phyloP scores from a whole-genome alignment of 306 rosid species.

The apple (Malus domestica) region DNA sequence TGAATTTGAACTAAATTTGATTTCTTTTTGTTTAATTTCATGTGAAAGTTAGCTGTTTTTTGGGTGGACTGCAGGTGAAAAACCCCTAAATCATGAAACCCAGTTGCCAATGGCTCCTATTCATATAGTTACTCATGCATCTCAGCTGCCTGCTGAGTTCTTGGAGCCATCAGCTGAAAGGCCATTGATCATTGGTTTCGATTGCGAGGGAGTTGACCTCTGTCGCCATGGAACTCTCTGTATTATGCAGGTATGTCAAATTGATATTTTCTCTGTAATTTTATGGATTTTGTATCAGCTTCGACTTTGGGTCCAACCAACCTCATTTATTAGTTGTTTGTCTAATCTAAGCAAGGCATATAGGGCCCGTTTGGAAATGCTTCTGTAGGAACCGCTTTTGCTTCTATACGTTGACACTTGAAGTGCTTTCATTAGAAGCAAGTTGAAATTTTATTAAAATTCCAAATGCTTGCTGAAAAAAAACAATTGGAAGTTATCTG shows the following conservation, averaged over 20 bases:
- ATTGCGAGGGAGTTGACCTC: slow-evolving; percentile 87
- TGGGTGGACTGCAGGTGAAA: slow-evolving; percentile 36
- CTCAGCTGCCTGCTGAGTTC: slow-evolving; percentile 78
- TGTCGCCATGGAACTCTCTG: slow-evolving; percentile 81
- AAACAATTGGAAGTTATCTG: background rate
- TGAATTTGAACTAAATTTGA: background rate
- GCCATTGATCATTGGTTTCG: slow-evolving; percentile 63
- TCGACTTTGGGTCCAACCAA: background rate
- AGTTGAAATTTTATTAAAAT: background rate
- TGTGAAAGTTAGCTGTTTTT: background rate
- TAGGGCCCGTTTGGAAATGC: too few relatives aligned
- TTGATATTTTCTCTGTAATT: background rate
- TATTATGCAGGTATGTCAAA: slow-evolving; percentile 64
- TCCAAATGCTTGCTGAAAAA: background rate
- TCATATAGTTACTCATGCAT: slow-evolving; percentile 57
- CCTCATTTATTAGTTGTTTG: background rate
- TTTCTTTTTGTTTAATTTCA: background rate
- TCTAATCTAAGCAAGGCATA: background rate
- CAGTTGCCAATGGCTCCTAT: slow-evolving; percentile 43
- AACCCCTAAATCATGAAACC: slow-evolving; percentile 31
- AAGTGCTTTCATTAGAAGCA: background rate
- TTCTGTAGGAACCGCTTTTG: background rate
- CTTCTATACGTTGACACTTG: background rate
- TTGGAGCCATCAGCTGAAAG: slow-evolving; percentile 58
- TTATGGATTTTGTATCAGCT: background rate